A percentile compares a stretch with the other conserved stretches of the same genome.
Evolutionary conservation across 768 basidiomycete genomes (phyloP).

Genomic region (Boletus coccyginus): DNA sequence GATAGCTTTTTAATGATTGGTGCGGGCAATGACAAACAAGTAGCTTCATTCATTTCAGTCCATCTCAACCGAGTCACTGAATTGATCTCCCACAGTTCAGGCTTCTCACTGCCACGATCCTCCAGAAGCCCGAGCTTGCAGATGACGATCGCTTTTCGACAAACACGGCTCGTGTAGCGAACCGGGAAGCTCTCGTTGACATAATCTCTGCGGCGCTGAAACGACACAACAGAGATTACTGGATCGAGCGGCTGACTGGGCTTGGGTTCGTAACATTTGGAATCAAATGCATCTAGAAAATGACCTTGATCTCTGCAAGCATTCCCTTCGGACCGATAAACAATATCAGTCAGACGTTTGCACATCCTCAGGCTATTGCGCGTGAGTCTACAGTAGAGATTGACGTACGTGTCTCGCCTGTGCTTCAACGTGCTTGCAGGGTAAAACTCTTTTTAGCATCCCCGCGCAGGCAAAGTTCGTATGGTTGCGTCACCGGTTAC

Average conservation of each 20-base stretch:
- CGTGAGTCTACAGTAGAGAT: slow-evolving; percentile 74
- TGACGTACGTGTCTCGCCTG: slow-evolving; percentile 52
- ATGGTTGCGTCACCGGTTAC: slow-evolving; percentile 78
- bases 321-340: slow-evolving; percentile 93
- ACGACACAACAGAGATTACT: slow-evolving; percentile 60
- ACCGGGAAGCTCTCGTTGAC: slow-evolving; percentile 66
- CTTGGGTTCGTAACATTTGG: slow-evolving; percentile 56
- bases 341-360: slow-evolving; percentile 84
- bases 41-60: slow-evolving; percentile 24
- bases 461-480: slow-evolving; percentile 72
- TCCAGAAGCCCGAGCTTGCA: slow-evolving; percentile 58
- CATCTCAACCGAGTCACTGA: slow-evolving; percentile 8
- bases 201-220: slow-evolving; percentile 64
- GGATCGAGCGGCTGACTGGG: slow-evolving; percentile 75
- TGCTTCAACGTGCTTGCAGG: slow-evolving; percentile 28
- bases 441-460: slow-evolving; percentile 47
- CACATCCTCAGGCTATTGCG: slow-evolving; percentile 82
- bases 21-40: slow-evolving; percentile 87
- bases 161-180: slow-evolving; percentile 72
- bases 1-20: slow-evolving; percentile 93
- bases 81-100: slow-evolving; percentile 52
- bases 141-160: slow-evolving; percentile 63
- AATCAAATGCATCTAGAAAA: slow-evolving; percentile 6
- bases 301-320: slow-evolving; percentile 34
- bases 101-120: slow-evolving; percentile 59